Base-by-base conservation (phyloP, 495 filamentous ascomycete genomes). In the Trichoderma virens region DNA sequence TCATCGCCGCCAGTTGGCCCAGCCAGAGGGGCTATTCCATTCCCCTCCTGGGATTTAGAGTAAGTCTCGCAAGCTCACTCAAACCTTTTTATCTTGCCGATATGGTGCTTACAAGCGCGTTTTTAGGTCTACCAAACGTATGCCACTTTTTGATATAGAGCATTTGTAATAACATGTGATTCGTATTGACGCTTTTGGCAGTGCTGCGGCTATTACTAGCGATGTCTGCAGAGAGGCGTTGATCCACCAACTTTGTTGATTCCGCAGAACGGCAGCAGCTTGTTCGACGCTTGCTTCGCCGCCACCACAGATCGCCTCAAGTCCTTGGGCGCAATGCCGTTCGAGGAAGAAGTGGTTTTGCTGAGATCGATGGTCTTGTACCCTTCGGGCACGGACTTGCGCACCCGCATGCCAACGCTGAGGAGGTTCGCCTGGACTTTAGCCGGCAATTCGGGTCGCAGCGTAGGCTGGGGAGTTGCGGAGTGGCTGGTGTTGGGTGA, bases 321-420 rank as follows among this genome's bases (percentile, higher is more conserved):
- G 41, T 59, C 64, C 28, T 61, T 60, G 31, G 47, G 45, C 51
- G 51, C 3, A 59, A 6, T 82, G 76, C 43, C 74, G 65, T 75
- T 79, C 83, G 16, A 83, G 73, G 7, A 70, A n/a, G n/a, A n/a
- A n/a, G n/a, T 68, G 65, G 81, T 80, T 64, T 68, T 71, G 47
- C 68, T 74, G 71, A 82, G 77, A 64, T 66, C 64, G 78, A 70
- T 70, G 14, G 90, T 93, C 77, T 93, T 95, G 79, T 96, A 96
- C 62, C 93, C 93, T 65, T 96, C 92, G 0, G 90, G 89, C 3
- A 98, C 86, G 11, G 88, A 87, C 75, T 98, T 97, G 65, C 93
- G 88, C 61, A 98, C 83, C 38, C 92, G 86, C 90, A 97, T 95
- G 67, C 93, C 93, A 62, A 98, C 93, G 65, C 81, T 88, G 4